A percentile compares a stretch with the other conserved stretches of the same genome.
Evolutionary conservation across 169 alveolate species (phyloP).

Genomic region (Plasmodium falciparum): DNA sequence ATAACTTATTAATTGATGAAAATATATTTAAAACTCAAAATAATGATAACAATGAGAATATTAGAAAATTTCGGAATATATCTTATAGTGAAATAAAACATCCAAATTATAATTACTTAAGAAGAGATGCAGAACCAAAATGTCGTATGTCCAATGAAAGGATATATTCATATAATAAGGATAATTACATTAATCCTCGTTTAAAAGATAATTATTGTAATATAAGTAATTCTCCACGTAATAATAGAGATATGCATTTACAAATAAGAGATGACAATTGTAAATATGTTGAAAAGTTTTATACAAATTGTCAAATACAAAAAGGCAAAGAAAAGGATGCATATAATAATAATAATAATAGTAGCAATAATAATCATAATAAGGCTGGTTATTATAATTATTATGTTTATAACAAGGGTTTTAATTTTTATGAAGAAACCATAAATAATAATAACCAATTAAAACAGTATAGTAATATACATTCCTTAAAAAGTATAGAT

Average conservation of each 20-base stretch:
- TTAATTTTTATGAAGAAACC: neutral
- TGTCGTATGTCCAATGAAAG: neutral
- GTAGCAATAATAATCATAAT: neutral
- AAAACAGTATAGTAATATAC: conserved; percentile 25
- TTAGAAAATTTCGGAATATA: conserved; percentile 1
- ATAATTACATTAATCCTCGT: conserved; percentile 4
- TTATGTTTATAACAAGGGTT: no score
- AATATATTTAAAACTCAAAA: conserved; percentile 1
- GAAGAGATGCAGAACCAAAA: conserved; percentile 16
- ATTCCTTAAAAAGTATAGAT: conserved; percentile 20
- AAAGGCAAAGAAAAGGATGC: conserved; percentile 6
- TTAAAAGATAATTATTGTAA: conserved; percentile 1
- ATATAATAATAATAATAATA: neutral
- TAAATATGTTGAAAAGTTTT: neutral
- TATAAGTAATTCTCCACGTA: conserved; percentile 5
- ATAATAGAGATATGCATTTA: conserved; percentile 8
- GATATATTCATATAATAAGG: conserved; percentile 1
- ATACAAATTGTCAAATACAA: conserved; percentile 2
- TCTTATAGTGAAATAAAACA: neutral
- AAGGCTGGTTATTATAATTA: neutral
- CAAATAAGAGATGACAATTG: conserved; percentile 10
- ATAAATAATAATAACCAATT: conserved; percentile 8
- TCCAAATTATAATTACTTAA: conserved; percentile 12
- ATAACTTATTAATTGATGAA: conserved; percentile 11
- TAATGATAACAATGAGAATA: neutral